These are phyloP conservation scores for Diplodia scrobiculata DNA, from an alignment of 2,329 filamentous ascomycete genomes.

Conservation along the genomic window DNA sequence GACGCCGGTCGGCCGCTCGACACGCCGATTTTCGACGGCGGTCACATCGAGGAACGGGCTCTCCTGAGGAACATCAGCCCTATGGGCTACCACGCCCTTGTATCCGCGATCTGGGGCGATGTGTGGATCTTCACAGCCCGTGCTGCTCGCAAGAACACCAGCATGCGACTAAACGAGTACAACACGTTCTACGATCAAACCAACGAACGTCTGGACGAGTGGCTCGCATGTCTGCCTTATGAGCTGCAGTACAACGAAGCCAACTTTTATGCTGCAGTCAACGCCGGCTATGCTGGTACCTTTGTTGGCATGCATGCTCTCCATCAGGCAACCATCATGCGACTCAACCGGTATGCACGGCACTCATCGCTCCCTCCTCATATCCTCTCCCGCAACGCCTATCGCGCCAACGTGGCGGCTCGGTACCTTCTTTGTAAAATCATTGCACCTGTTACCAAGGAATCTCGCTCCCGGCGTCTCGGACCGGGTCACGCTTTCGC, in stretches of 20 bases:
- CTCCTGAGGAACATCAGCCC: constrained; percentile 45
- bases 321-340: constrained; percentile 66
- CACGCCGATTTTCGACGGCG: constrained; percentile 63
- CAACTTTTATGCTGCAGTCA: constrained; percentile 61
- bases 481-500: constrained; percentile 39
- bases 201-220: constrained; percentile 58
- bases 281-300: constrained; percentile 57
- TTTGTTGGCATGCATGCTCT: constrained; percentile 67
- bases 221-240: constrained; percentile 60
- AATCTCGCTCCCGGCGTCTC: constrained; percentile 38
- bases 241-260: constrained; percentile 57
- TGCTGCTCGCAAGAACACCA: constrained; percentile 38
- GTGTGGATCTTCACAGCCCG: constrained; percentile 63
- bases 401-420: constrained; percentile 31
- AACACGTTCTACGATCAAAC: constrained; percentile 58
- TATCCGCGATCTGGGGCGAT: constrained; percentile 67
- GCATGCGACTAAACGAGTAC: constrained; percentile 37
- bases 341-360: constrained; percentile 62
- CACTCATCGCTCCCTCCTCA: constrained; percentile 37
- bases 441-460: constrained; percentile 39
- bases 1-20: constrained; percentile 61
- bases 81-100: constrained; percentile 64
- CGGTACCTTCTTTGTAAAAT: constrained; percentile 42
- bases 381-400: constrained; percentile 40
- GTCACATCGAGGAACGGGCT: constrained; percentile 47